Conservation (phyloP, 139 green algal species). For the Chlorella sp. region DNA sequence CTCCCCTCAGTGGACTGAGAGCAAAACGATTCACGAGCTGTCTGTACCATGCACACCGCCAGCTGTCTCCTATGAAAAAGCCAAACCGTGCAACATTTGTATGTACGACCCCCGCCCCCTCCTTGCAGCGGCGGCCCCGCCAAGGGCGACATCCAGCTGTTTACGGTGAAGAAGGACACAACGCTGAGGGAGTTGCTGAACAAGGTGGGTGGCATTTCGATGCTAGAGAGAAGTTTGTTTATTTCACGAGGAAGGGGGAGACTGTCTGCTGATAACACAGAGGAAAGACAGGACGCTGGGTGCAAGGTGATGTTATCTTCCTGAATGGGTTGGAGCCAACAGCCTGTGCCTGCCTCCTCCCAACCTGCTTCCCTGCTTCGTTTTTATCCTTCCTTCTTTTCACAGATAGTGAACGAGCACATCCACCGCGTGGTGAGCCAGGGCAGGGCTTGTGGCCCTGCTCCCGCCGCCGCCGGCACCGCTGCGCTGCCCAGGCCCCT, state of each 20-base stretch:
- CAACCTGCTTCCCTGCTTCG: background rate
- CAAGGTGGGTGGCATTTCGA: constrained; percentile 7
- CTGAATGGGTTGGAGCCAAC: background rate
- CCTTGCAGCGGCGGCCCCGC: background rate
- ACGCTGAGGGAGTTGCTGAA: constrained; percentile 26
- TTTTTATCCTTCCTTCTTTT: background rate
- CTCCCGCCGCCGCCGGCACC: background rate
- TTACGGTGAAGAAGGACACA: constrained; percentile 10
- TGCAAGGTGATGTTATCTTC: too few species aligned
- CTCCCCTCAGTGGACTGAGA: too few species aligned
- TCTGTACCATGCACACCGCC: too few species aligned
- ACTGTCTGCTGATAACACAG: background rate
- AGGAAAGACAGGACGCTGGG: background rate
- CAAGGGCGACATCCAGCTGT: constrained; percentile 49
- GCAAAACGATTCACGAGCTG: too few species aligned
- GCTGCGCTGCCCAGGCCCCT: background rate
- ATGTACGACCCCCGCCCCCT: too few species aligned
- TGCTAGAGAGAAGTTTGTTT: too few species aligned
- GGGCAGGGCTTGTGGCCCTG: background rate
- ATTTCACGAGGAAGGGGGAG: background rate
- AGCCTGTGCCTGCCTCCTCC: background rate
- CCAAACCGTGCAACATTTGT: too few species aligned
- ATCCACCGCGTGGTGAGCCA: constrained; percentile 38
- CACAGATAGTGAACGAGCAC: constrained; percentile 24
- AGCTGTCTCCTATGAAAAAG: too few species aligned